Percentiles rank a stretch among this genome's conserved stretches.
phyloP scores from a whole-genome alignment of 345 rosid species.

The Orychophragmus violaceus region DNA sequence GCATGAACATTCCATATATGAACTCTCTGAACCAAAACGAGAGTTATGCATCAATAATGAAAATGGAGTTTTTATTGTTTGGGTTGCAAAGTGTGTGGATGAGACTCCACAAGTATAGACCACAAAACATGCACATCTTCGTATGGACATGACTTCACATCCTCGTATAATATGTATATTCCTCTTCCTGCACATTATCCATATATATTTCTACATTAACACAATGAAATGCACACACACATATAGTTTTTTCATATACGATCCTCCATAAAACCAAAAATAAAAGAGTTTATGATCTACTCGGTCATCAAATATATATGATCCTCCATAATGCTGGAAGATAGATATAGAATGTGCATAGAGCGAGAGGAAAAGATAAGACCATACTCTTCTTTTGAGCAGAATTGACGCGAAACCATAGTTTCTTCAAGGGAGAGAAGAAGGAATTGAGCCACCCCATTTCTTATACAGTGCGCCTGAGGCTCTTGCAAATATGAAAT shows the following conservation, averaged over 20 bases:
- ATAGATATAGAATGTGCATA: neutral
- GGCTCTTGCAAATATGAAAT: constrained; percentile 38
- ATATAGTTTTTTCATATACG: neutral
- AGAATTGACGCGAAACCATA: constrained; percentile 71
- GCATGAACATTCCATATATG: constrained; percentile 1
- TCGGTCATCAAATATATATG: neutral
- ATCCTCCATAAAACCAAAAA: neutral
- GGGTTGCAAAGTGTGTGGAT: constrained; percentile 40
- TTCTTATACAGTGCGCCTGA: constrained; percentile 29
- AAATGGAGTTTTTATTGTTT: constrained; percentile 34
- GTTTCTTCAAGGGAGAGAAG: constrained; percentile 89
- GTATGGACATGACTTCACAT: constrained; percentile 75
- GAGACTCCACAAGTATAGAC: constrained; percentile 84
- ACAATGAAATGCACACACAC: neutral
- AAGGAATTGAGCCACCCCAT: constrained; percentile 93
- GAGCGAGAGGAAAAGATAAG: constrained; percentile 8
- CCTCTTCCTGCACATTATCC: constrained; percentile 56
- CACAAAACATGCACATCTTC: constrained; percentile 90
- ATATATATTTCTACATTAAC: neutral
- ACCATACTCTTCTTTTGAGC: constrained; percentile 67
- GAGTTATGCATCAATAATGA: constrained; percentile 8
- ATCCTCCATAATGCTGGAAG: neutral
- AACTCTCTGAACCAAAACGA: constrained; percentile 15
- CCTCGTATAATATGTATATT: constrained; percentile 76
- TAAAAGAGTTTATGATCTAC: neutral